phyloP scores from a whole-genome alignment of 1,284 basidiomycete species.

The Apiotrichum montevideense region DNA sequence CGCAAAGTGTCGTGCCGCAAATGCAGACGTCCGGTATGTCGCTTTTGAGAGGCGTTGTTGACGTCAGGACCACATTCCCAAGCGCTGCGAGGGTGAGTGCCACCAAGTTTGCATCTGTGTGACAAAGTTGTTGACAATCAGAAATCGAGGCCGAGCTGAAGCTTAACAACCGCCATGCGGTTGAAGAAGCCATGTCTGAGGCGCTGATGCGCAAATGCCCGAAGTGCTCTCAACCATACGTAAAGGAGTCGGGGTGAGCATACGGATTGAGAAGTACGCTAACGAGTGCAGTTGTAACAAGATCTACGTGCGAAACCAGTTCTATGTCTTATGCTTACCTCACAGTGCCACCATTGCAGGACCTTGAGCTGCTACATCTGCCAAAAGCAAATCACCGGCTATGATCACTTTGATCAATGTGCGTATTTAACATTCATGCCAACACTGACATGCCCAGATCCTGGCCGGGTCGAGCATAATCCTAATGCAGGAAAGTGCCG shows the following conservation, averaged over 20 bases:
- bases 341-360: constrained; percentile 57
- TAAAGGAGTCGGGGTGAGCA: constrained; percentile 47
- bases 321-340: not conserved
- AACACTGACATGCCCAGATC: not conserved
- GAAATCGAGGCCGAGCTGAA: constrained; percentile 64
- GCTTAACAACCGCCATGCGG: constrained; percentile 62
- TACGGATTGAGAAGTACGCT: constrained; percentile 25
- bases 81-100: constrained; percentile 57
- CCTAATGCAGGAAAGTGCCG: constrained; percentile 34
- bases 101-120: constrained; percentile 26
- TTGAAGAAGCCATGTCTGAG: constrained; percentile 84
- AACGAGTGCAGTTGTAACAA: constrained; percentile 47
- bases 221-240: constrained; percentile 37
- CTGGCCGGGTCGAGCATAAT: not conserved
- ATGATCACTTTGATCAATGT: constrained; percentile 65
- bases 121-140: not conserved
- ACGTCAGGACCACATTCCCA: constrained; percentile 73
- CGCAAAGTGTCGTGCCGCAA: constrained; percentile 64
- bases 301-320: constrained; percentile 60
- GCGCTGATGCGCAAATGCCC: constrained; percentile 81
- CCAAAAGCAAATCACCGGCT: constrained; percentile 57
- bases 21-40: constrained; percentile 65
- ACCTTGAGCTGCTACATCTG: constrained; percentile 74
- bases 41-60: too few relatives aligned
- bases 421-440: not conserved